Percentiles rank a stretch among this genome's conserved stretches.
Conservation (phyloP, 495 filamentous ascomycete species). For the Parathielavia appendiculata region DNA sequence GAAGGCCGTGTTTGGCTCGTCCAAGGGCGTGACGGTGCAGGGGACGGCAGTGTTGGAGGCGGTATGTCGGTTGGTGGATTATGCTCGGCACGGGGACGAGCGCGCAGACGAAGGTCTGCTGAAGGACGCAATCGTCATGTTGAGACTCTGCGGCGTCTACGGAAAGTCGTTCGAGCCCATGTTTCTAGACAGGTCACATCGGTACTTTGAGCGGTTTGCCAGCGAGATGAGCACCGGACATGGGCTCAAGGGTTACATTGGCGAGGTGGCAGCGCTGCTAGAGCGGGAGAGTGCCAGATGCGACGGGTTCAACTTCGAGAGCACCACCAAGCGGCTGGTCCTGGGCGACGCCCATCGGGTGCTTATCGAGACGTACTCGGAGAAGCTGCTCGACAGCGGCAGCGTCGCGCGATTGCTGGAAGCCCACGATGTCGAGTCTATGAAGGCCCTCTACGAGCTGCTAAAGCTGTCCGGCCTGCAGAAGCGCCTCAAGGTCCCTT, state of each 20-base stretch:
- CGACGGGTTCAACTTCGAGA: conserved; percentile 71
- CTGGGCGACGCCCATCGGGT: conserved; percentile 62
- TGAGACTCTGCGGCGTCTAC: conserved; percentile 78
- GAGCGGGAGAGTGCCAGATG: conserved; percentile 66
- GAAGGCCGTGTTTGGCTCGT: conserved; percentile 50
- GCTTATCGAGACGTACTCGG: conserved; percentile 57
- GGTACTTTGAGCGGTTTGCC: conserved; percentile 62
- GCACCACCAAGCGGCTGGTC: conserved; percentile 71
- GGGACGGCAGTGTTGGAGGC: conserved; percentile 59
- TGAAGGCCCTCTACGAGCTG: conserved; percentile 72
- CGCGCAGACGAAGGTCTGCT: conserved; percentile 54
- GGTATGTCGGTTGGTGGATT: conserved; percentile 67
- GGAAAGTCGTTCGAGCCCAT: conserved; percentile 68
- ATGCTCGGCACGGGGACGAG: conserved; percentile 56
- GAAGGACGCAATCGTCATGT: conserved; percentile 67
- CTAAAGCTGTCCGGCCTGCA: conserved; percentile 62
- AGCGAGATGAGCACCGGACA: conserved; percentile 50
- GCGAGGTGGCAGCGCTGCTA: conserved; percentile 59
- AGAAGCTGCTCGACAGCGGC: conserved; percentile 54
- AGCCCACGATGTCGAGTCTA: conserved; percentile 55
- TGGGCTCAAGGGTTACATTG: conserved; percentile 66
- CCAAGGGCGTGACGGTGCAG: conserved; percentile 22
- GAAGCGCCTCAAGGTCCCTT: conserved; percentile 60
- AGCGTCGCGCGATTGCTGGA: conserved; percentile 66
- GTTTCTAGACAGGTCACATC: conserved; percentile 60